phyloP scores from a whole-genome alignment of 495 filamentous ascomycete genomes.

The Tuber borchii region DNA sequence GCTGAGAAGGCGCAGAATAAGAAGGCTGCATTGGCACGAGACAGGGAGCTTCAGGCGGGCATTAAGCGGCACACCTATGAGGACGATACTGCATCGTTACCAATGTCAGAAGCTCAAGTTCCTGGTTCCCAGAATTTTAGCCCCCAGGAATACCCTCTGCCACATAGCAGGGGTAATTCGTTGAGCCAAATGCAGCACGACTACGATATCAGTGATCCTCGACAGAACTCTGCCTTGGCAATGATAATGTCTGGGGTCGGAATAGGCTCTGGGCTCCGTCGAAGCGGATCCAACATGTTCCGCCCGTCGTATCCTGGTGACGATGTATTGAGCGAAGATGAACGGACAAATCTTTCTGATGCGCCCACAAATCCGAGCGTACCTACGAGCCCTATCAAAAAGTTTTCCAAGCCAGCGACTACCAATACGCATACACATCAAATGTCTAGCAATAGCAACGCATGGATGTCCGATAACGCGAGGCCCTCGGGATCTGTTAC shows the following conservation, averaged over 20 bases:
- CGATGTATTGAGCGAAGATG: constrained; percentile 39
- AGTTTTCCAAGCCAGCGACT: constrained; percentile 16
- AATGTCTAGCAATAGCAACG: constrained; percentile 38
- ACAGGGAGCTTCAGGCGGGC: constrained; percentile 8
- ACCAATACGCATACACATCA: constrained; percentile 31
- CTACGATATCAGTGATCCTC: constrained; percentile 33
- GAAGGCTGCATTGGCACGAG: constrained; percentile 22
- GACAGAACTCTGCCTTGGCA: constrained; percentile 37
- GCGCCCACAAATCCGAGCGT: constrained; percentile 68
- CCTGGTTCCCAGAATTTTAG: constrained; percentile 19
- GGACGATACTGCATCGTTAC: constrained; percentile 12
- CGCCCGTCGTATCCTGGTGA: constrained; percentile 11
- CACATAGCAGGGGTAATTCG: constrained; percentile 39
- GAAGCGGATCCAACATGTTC: constrained; percentile 2
- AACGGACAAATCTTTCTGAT: constrained; percentile 50
- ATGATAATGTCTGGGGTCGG: constrained; percentile 39
- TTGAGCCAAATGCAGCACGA: constrained; percentile 36
- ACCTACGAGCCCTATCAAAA: constrained; percentile 35
- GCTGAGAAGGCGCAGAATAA: constrained; percentile 36
- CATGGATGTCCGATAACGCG: constrained; percentile 33
- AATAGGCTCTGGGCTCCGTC: constrained; percentile 19
- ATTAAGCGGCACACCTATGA: constrained; percentile 19
- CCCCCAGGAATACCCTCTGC: constrained; percentile 30
- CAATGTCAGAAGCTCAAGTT: constrained; percentile 24
- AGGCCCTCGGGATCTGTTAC: constrained; percentile 30